Evolutionary conservation across 2,329 filamentous ascomycete species (phyloP), one percentile per base, ranked within the genome.

Genomic region (Aureobasidium zeae): DNA sequence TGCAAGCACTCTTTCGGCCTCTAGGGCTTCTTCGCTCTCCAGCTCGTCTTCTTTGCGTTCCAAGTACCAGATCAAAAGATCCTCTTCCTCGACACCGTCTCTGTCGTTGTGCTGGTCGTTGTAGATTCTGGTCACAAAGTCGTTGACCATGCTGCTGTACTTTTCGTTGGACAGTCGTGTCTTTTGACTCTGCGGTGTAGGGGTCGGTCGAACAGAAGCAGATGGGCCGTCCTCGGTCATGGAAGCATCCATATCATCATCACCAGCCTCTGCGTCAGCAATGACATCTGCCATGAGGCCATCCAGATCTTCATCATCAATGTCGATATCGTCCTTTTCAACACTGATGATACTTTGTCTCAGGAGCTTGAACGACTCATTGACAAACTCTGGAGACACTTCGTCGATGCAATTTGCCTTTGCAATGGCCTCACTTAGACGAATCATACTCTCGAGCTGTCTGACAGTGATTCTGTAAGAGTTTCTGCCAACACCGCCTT

Each of bases 381-480:
- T 75, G 12, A 98, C 91, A 64, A 96, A 94, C 0, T 77, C 76
- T 1, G 83, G 74, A 0, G 79, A 80, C 49, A 98, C 83, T 51
- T 95, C 87, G 55, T 89, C 84, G 11, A 94, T 86, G 59, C 91
- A 98, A 60, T 94, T 96, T 47, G 87, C 86, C 65, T 96, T 96
- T 47, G 91, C 91, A 53, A 98, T 95, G n/a, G 91, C 91, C 64
- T 98, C 91, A 44, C 83, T 89, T 45, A 98, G 70, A 51, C 91
- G 86, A 53, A 98, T 96, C 74, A 98, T 80, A 59, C 83, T 89
- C 66, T 98, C 91, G 2, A 98, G 73, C 63, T 98, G 91, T 59
- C 91, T 79, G 37, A 98, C 91, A 0, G 91, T 98, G 61, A 98
- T 98, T 48, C 91, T 81, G 70, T 98, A 98, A 51, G 85, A 93